Evolutionary conservation across 1,284 basidiomycete genomes (phyloP).

Genomic region (Malassezia sp.): DNA sequence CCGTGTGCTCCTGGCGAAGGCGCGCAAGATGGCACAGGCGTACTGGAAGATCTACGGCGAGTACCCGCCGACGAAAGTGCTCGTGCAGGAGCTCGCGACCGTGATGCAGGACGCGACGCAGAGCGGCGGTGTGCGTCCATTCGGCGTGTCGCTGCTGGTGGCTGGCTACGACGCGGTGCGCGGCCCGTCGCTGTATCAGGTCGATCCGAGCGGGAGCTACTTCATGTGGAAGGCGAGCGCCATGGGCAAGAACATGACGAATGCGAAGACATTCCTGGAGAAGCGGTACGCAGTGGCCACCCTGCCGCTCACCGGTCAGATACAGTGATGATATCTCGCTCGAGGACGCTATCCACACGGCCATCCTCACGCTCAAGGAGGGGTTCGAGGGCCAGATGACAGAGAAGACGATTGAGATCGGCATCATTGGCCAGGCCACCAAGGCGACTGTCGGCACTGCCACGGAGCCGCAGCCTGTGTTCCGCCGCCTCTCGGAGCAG

Average conservation of each 20-base stretch:
- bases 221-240: conserved; percentile 99
- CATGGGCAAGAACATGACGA: conserved; percentile 99
- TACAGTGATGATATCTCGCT: conserved; percentile 98
- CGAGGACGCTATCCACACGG: conserved; percentile 98
- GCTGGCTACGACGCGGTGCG: conserved; percentile 88
- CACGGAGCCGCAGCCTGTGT: conserved; percentile 28
- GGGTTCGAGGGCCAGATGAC: conserved; percentile 99
- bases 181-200: conserved; percentile 88
- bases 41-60: conserved; percentile 99
- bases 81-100: conserved; percentile 92
- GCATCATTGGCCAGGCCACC: conserved; percentile 58
- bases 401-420: conserved; percentile 98
- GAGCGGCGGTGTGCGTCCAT: conserved; percentile 93
- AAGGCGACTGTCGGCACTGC: conserved; percentile 21
- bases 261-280: conserved; percentile 97
- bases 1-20: conserved; percentile 79
- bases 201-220: conserved; percentile 84
- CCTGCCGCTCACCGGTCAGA: no score
- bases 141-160: conserved; percentile 88
- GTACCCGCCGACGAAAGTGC: conserved; percentile 91
- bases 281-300: no score
- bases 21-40: conserved; percentile 91
- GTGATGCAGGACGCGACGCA: conserved; percentile 99
- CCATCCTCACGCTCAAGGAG: conserved; percentile 94
- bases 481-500: conserved; percentile 32